Conservation (phyloP, 192 early-diverging fungal species). For the Kappamyces sp. region DNA sequence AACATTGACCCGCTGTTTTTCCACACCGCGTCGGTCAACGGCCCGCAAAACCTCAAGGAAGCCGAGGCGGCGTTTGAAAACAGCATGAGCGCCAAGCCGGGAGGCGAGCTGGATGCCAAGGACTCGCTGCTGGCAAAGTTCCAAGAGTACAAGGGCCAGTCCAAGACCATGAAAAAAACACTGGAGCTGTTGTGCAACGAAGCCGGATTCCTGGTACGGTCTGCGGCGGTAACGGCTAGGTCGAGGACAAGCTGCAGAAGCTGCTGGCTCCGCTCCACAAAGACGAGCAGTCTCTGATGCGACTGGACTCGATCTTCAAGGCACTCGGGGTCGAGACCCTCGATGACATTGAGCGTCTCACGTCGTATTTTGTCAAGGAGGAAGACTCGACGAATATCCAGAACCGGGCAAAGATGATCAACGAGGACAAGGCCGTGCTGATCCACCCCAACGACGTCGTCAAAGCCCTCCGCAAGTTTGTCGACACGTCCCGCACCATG, state of each 20-base stretch:
- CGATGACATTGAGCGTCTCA: constrained; percentile 46
- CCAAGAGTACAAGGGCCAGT: constrained; percentile 24
- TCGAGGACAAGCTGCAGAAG: constrained; percentile 54
- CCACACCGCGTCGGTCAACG: constrained; percentile 12
- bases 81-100: not conserved
- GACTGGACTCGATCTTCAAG: constrained; percentile 53
- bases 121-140: constrained; percentile 30
- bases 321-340: constrained; percentile 47
- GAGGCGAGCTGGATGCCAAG: constrained; percentile 8
- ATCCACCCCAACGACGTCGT: constrained; percentile 50
- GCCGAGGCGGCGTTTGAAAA: not conserved
- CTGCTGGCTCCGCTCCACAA: constrained; percentile 42
- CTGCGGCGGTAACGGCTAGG: constrained; percentile 8
- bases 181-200: constrained; percentile 48
- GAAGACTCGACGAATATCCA: not conserved
- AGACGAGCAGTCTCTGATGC: constrained; percentile 50
- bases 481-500: constrained; percentile 27
- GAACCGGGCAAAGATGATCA: constrained; percentile 9
- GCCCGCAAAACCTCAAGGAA: not conserved
- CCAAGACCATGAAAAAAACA: constrained; percentile 39
- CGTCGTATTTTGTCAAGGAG: constrained; percentile 30
- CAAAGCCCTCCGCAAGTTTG: constrained; percentile 31
- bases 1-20: constrained; percentile 31
- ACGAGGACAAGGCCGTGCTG: constrained; percentile 11
- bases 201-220: constrained; percentile 43